These are phyloP conservation scores for Nitzschia sp. DNA, from an alignment of 108 stramenopile genomes.

Conservation along the genomic window DNA sequence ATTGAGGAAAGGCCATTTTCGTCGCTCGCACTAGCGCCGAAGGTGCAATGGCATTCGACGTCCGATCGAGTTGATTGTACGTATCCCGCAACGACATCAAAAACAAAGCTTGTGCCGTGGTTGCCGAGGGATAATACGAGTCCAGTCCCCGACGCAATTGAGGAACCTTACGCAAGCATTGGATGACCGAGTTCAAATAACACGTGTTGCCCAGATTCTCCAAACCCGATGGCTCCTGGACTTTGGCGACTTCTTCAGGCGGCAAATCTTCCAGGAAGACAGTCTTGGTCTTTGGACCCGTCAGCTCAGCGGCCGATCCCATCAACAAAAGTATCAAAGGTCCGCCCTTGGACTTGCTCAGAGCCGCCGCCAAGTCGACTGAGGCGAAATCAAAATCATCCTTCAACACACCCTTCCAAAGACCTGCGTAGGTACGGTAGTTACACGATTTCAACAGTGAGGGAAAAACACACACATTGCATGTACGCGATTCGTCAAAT, in stretches of 20 bases:
- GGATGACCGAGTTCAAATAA: conserved; percentile 97
- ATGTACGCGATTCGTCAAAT: not conserved
- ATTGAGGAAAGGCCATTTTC: conserved; percentile 93
- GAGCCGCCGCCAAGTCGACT: conserved; percentile 50
- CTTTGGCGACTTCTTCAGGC: conserved; percentile 88
- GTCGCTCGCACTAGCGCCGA: conserved; percentile 81
- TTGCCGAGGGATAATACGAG: conserved; percentile 34
- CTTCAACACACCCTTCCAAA: conserved; percentile 96
- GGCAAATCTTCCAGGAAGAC: conserved; percentile 97
- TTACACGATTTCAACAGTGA: not conserved
- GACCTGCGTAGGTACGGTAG: conserved; percentile 37
- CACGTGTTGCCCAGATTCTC: conserved; percentile 99
- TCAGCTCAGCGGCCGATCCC: conserved; percentile 93
- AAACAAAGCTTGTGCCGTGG: conserved; percentile 48
- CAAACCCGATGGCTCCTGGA: conserved; percentile 92
- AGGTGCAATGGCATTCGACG: conserved; percentile 77
- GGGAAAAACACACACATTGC: not conserved
- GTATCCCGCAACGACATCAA: conserved; percentile 63
- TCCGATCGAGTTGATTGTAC: conserved; percentile 62
- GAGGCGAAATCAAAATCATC: conserved; percentile 82
- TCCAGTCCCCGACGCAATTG: conserved; percentile 83
- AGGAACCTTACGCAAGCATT: conserved; percentile 89
- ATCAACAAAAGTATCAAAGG: conserved; percentile 91
- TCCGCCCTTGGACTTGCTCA: conserved; percentile 56
- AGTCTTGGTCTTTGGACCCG: conserved; percentile 79